Evolutionary conservation across 1,139 yeast genomes (phyloP).

Genomic region (Ogataea hybrid): DNA sequence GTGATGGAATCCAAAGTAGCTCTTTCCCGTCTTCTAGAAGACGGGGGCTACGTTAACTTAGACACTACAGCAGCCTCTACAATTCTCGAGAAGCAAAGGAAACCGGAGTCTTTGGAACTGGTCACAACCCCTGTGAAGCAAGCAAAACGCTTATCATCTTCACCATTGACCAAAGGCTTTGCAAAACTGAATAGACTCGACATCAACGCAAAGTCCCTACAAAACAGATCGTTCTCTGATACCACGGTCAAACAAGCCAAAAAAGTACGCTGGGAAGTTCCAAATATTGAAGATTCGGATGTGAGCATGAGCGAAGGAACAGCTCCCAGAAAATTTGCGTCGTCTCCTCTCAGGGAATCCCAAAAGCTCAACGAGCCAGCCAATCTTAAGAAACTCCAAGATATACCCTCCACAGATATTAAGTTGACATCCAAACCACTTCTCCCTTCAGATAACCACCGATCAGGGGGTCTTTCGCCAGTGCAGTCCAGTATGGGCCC

Average conservation of each 20-base stretch:
- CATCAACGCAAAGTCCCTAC: neutral
- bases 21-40: conserved; percentile 8
- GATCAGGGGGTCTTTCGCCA: conserved; percentile 4
- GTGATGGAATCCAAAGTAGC: conserved; percentile 10
- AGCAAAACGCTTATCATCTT: conserved; percentile 20
- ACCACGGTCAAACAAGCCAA: conserved; percentile 11
- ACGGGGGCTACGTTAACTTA: conserved; percentile 9
- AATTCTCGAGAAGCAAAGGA: conserved; percentile 1
- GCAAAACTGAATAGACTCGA: conserved; percentile 9
- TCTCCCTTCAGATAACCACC: conserved; percentile 2
- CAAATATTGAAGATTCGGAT: conserved; percentile 17
- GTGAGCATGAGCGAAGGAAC: conserved; percentile 17
- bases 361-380: conserved; percentile 2
- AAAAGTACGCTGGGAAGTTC: conserved; percentile 24
- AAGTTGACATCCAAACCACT: conserved; percentile 15
- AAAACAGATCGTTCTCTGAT: conserved; percentile 4
- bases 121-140: conserved; percentile 4
- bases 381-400: conserved; percentile 1
- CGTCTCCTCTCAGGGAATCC: conserved; percentile 12
- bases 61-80: conserved; percentile 1
- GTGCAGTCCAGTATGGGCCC: conserved; percentile 10
- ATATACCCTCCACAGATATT: conserved; percentile 4
- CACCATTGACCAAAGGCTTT: conserved; percentile 18
- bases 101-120: neutral
- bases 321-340: conserved; percentile 5